Conservation (phyloP, 768 basidiomycete species). For the Pleurotus ostreatus region DNA sequence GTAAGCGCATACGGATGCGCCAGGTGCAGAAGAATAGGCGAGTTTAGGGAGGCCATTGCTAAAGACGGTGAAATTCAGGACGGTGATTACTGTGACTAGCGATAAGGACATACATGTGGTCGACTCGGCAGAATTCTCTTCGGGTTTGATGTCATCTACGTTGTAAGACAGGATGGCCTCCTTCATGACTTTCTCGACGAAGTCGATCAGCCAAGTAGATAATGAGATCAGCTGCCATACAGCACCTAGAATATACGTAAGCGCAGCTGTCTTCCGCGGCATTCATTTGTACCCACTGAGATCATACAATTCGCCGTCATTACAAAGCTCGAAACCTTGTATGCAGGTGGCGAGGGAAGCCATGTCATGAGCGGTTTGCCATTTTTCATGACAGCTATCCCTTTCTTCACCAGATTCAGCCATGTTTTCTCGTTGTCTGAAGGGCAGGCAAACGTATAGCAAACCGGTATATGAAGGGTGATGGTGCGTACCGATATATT, state of each 20-base stretch:
- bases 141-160: constrained; percentile 8
- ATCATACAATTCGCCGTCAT: constrained; percentile 58
- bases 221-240: constrained; percentile 70
- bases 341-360: constrained; percentile 59
- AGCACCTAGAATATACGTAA: constrained; percentile 33
- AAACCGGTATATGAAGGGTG: constrained; percentile 19
- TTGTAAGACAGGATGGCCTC: constrained; percentile 39
- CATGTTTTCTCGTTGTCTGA: constrained; percentile 6
- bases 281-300: constrained; percentile 39
- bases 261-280: background rate
- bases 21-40: constrained; percentile 52
- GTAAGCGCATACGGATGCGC: constrained; percentile 58
- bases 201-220: constrained; percentile 56
- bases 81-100: background rate
- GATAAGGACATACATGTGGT: background rate
- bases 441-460: constrained; percentile 9
- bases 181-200: constrained; percentile 61
- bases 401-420: constrained; percentile 31
- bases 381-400: constrained; percentile 36
- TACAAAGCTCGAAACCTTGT: constrained; percentile 64
- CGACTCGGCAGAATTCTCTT: background rate
- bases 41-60: constrained; percentile 14
- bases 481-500: constrained; percentile 44
- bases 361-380: constrained; percentile 62
- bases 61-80: constrained; percentile 7